These are phyloP conservation scores for Auriscalpium microsporum DNA, from an alignment of 768 basidiomycete species.

Conservation along the genomic window DNA sequence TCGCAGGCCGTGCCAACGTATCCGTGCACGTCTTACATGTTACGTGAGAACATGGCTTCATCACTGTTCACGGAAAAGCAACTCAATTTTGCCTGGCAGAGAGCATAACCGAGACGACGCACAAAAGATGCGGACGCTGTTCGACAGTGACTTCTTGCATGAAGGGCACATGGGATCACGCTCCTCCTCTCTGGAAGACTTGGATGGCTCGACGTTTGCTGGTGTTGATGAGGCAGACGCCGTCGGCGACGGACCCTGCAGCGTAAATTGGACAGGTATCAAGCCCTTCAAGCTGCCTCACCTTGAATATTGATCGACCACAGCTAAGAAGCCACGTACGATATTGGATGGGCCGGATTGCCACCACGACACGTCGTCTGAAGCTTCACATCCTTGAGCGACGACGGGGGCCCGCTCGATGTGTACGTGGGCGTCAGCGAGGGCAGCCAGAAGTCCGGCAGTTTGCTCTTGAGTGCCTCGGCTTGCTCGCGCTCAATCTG, in stretches of 20 bases:
- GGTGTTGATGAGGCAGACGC: slow-evolving; percentile 28
- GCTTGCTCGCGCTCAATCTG: slow-evolving; percentile 82
- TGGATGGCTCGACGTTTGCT: slow-evolving; percentile 25
- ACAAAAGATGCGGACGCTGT: slow-evolving; percentile 66
- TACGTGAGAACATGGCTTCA: slow-evolving; percentile 86
- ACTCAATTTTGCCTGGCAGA: no score
- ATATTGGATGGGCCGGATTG: slow-evolving; percentile 65
- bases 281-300: slow-evolving; percentile 53
- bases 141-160: slow-evolving; percentile 80
- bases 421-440: slow-evolving; percentile 81
- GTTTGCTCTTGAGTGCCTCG: slow-evolving; percentile 75
- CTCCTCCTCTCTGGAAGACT: slow-evolving; percentile 42
- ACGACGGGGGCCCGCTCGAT: slow-evolving; percentile 50
- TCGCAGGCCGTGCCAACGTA: slow-evolving; percentile 66
- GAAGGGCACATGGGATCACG: slow-evolving; percentile 73
- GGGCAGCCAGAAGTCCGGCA: slow-evolving; percentile 97
- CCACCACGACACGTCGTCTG: slow-evolving; percentile 86
- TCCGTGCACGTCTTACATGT: slow-evolving; percentile 88
- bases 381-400: slow-evolving; percentile 72
- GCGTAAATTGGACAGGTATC: slow-evolving; percentile 72
- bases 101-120: slow-evolving; percentile 21
- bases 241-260: slow-evolving; percentile 30
- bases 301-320: slow-evolving; percentile 31
- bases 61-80: slow-evolving; percentile 36
- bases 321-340: slow-evolving; percentile 39